Evolutionary conservation across 2,329 filamentous ascomycete species (phyloP).

Genomic region (Ciborinia camelliae): DNA sequence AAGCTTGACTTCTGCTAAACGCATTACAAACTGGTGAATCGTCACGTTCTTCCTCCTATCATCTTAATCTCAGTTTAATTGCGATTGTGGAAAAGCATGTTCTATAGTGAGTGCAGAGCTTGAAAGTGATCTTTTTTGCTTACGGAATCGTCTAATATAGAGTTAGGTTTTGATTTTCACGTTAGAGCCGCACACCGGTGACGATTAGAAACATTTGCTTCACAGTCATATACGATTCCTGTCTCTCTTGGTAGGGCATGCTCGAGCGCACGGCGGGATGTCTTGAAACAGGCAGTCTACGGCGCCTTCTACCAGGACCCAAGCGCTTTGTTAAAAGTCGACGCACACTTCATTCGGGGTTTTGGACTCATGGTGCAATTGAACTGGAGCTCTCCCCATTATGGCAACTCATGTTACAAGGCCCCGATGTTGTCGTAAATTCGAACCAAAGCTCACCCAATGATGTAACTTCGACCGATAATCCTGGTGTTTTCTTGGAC

Average conservation of each 20-base stretch:
- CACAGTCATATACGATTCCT: not conserved
- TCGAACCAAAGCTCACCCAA: conserved; percentile 19
- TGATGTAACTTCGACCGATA: conserved; percentile 16
- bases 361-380: conserved; percentile 53
- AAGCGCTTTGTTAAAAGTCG: conserved; percentile 39
- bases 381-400: conserved; percentile 36
- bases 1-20: not conserved
- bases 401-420: conserved; percentile 33
- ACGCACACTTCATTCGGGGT: conserved; percentile 51
- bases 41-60: not conserved
- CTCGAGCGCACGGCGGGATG: conserved; percentile 58
- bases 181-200: conserved; percentile 18
- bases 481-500: conserved; percentile 36
- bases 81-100: conserved; percentile 27
- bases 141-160: not conserved
- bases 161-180: conserved; percentile 8
- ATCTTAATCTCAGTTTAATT: not conserved
- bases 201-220: not conserved
- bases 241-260: conserved; percentile 44
- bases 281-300: conserved; percentile 52
- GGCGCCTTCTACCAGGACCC: conserved; percentile 44
- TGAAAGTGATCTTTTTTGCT: not conserved
- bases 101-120: conserved; percentile 22
- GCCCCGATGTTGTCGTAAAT: conserved; percentile 23
- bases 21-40: not conserved